Evolutionary conservation across 495 filamentous ascomycete genomes (phyloP).

Genomic region (Xylaria nigripes): DNA sequence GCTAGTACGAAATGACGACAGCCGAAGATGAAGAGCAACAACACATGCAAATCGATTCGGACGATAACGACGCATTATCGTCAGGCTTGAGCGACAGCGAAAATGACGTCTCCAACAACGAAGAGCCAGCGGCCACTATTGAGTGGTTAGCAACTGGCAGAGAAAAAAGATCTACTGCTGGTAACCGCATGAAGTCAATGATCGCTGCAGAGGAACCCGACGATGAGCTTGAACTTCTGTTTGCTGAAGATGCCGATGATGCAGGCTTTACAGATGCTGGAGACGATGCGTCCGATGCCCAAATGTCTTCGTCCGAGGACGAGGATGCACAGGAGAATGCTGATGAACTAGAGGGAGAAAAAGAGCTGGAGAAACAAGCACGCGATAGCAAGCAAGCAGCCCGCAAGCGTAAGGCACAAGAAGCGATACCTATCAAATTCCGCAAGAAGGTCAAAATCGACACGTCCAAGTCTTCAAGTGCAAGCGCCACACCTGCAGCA

Average conservation of each 20-base stretch:
- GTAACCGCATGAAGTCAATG: constrained; percentile 73
- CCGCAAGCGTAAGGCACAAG: constrained; percentile 72
- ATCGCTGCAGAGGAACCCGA: constrained; percentile 67
- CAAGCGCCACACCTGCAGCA: constrained; percentile 37
- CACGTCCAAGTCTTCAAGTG: constrained; percentile 39
- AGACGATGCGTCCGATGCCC: constrained; percentile 64
- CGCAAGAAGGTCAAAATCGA: constrained; percentile 51
- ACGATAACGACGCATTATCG: constrained; percentile 10
- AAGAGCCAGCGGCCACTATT: constrained; percentile 29
- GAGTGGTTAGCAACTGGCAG: constrained; percentile 74
- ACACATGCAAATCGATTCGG: constrained; percentile 6
- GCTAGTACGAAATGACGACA: constrained; percentile 1
- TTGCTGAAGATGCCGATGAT: constrained; percentile 80
- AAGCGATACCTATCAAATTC: constrained; percentile 44
- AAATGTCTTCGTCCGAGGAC: constrained; percentile 75
- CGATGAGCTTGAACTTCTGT: constrained; percentile 71
- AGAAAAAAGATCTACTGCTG: constrained; percentile 74
- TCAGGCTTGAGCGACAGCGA: constrained; percentile 20
- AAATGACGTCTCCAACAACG: constrained; percentile 16
- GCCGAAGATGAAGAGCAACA: constrained; percentile 1
- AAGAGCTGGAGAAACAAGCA: constrained; percentile 55
- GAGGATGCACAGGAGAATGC: constrained; percentile 61
- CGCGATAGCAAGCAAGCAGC: constrained; percentile 39
- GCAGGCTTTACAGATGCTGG: constrained; percentile 64
- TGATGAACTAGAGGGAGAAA: constrained; percentile 60